These are phyloP conservation scores for Trebouxia sp. DNA, from an alignment of 139 green algal genomes.

Conservation along the genomic window DNA sequence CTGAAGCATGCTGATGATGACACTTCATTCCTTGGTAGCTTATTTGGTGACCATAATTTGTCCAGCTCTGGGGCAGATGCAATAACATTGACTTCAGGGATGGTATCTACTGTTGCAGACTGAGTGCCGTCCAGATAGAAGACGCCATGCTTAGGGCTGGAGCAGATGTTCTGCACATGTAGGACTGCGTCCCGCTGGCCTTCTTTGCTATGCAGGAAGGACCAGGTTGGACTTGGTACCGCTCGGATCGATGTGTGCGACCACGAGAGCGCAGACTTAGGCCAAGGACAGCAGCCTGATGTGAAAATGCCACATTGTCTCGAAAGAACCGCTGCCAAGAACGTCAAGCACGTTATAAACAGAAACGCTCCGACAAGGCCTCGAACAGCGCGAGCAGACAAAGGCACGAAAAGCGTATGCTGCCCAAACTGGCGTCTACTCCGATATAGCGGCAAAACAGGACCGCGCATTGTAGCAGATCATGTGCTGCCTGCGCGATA, in stretches of 20 bases:
- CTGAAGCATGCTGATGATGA: slow-evolving; percentile 19
- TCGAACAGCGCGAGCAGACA: neutral
- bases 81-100: slow-evolving; percentile 3
- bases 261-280: neutral
- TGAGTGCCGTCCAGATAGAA: neutral
- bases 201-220: slow-evolving; percentile 14
- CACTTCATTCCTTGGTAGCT: neutral
- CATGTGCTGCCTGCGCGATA: neutral
- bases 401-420: neutral
- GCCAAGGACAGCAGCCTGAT: neutral
- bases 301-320: neutral
- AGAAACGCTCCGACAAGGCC: neutral
- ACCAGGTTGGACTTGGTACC: neutral
- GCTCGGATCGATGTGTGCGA: neutral
- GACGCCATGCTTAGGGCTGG: neutral
- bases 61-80: slow-evolving; percentile 16
- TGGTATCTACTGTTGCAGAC: neutral
- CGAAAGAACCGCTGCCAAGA: neutral
- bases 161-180: slow-evolving; percentile 14
- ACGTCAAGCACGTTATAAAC: neutral
- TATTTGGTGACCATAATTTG: slow-evolving; percentile 1
- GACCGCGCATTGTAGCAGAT: neutral
- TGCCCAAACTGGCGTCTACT: neutral
- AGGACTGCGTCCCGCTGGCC: neutral
- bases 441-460: neutral